A percentile compares a stretch with the other conserved stretches of the same genome.
Evolutionary conservation across 768 basidiomycete species (phyloP).

Genomic region (Termitomyces sp.): DNA sequence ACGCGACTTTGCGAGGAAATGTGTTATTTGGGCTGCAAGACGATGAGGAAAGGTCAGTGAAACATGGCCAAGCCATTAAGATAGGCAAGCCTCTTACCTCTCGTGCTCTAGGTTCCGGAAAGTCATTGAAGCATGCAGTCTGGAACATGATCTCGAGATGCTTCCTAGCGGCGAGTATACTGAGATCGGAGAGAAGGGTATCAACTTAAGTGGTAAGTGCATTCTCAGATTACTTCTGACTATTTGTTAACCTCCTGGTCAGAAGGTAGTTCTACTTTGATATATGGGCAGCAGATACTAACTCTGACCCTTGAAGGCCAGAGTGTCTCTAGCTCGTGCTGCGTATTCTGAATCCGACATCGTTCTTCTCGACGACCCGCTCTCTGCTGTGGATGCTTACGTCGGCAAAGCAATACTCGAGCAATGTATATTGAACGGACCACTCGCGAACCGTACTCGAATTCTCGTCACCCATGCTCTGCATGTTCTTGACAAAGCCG

Average conservation of each 20-base stretch:
- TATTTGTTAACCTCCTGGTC: conserved; percentile 13
- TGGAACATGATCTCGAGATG: conserved; percentile 67
- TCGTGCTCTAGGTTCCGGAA: conserved; percentile 39
- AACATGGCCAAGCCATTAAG: background rate
- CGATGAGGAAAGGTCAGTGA: conserved; percentile 42
- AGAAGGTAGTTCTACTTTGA: conserved; percentile 24
- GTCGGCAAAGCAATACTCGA: conserved; percentile 64
- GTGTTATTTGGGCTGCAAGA: conserved; percentile 66
- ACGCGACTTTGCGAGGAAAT: conserved; percentile 68
- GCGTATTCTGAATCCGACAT: conserved; percentile 71
- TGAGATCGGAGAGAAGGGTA: conserved; percentile 75
- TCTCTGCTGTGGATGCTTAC: conserved; percentile 74
- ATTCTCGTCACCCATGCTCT: conserved; percentile 58
- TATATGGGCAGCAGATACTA: background rate
- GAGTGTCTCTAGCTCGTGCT: conserved; percentile 74
- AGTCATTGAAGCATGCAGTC: conserved; percentile 57
- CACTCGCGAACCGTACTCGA: conserved; percentile 47
- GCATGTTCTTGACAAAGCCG: conserved; percentile 49
- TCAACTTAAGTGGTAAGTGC: conserved; percentile 51
- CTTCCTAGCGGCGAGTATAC: conserved; percentile 66
- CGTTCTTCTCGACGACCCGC: conserved; percentile 76
- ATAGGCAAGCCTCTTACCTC: background rate
- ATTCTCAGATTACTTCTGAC: background rate
- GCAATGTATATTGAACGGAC: conserved; percentile 49
- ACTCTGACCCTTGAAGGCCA: conserved; percentile 34